A percentile compares a stretch with the other conserved stretches of the same genome.
Conservation (phyloP, 768 basidiomycete species). For the Amanita molliuscula region DNA sequence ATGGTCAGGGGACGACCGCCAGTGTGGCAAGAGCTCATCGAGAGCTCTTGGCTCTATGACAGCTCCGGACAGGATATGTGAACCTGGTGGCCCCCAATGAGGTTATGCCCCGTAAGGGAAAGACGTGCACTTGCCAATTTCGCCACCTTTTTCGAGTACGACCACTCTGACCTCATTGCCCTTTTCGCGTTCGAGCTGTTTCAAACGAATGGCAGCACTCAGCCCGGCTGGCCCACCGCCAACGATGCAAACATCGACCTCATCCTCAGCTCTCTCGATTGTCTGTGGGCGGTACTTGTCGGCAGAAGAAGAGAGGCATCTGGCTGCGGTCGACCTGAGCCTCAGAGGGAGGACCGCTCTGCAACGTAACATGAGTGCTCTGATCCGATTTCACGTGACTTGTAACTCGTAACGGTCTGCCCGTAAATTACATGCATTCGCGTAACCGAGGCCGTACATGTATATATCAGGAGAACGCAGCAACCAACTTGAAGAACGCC, state of each 20-base stretch:
- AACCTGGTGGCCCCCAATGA: constrained; percentile 36
- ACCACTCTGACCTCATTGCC: constrained; percentile 83
- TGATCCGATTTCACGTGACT: background rate
- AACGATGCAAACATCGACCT: constrained; percentile 96
- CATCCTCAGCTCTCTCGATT: constrained; percentile 78
- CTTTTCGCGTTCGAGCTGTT: constrained; percentile 78
- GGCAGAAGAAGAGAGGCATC: background rate
- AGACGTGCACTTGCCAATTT: constrained; percentile 59
- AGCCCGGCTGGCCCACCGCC: constrained; percentile 94
- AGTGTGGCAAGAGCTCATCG: constrained; percentile 83
- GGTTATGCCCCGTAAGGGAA: background rate
- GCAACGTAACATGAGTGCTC: constrained; percentile 1
- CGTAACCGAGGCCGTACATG: background rate
- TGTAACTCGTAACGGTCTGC: background rate
- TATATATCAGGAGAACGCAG: constrained; percentile 18
- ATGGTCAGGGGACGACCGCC: constrained; percentile 53
- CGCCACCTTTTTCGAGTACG: constrained; percentile 89
- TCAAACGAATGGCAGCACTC: constrained; percentile 90
- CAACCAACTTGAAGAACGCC: constrained; percentile 31
- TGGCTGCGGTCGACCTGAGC: background rate
- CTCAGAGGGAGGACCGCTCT: background rate
- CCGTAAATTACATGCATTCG: background rate
- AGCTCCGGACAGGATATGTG: constrained; percentile 92
- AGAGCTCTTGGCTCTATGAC: constrained; percentile 91
- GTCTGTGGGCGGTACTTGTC: background rate